Evolutionary conservation across 208 protist genomes (phyloP), one percentile per base, ranked within the genome.

Genomic region (Acanthamoeba healyi): DNA sequence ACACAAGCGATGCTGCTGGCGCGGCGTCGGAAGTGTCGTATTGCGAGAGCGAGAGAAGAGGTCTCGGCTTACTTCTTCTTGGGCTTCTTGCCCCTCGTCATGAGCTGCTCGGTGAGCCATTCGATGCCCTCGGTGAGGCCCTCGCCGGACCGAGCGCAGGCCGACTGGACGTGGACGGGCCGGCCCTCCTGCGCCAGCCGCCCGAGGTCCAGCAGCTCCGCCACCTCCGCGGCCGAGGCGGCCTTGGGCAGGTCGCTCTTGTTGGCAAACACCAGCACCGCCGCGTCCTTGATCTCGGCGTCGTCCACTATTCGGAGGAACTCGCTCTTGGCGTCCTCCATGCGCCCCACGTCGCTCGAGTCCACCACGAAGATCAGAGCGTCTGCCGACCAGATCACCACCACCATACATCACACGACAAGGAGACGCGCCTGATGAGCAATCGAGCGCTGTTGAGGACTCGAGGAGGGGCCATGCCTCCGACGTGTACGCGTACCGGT

Each of bases 201-300:
- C 51, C 99, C 96, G 54, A 99, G 97, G 12, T 98, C 98, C 2
- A 99, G 97, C 96, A 98, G 98, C 93, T 99, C 98, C 12, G 98
- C 98, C 58, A 99, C 97, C 96, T 99, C 99, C 10, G 97, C 98
- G 19, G 97, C 98, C 94, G 97, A 98, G 98, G 99, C 99, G 22
- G 99, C 99, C 95, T 99, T 99, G 44, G 99, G 98, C 49, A 99
- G 94, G 97, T 99, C 99, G 96, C 99, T 99, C 97, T 99, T 99
- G 98, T 99, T 99, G n/a, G 99, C 99, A 88, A 99, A 99, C 10
- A 99, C 98, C 7, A 99, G 98, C 17, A 99, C 95, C 10, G 98
- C 95, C 12, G 98, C 98, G 90, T 99, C 98, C 79, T 98, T 96
- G 24, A 99, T 98, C 95, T 99, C 98, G 84, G 99, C 98, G 95